phyloP scores from a whole-genome alignment of 2,329 filamentous ascomycete genomes.

The Aspergillus sp. region DNA sequence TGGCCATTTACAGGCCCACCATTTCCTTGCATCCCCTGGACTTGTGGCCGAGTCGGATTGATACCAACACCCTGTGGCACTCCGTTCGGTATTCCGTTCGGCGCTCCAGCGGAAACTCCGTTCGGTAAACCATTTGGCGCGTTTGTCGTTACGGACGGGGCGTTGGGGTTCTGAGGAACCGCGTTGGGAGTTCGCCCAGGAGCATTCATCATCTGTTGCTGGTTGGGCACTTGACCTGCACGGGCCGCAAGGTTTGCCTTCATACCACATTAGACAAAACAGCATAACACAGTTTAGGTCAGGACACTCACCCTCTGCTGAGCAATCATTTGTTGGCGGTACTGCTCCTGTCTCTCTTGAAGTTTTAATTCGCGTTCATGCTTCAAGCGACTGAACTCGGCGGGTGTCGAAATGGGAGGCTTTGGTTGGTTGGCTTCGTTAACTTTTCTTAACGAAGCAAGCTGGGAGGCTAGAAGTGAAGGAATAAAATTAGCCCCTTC shows the following conservation, averaged over 20 bases:
- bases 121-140: conserved; percentile 47
- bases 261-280: conserved; percentile 13
- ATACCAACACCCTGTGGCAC: conserved; percentile 39
- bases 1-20: conserved; percentile 48
- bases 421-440: conserved; percentile 66
- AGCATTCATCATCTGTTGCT: conserved; percentile 38
- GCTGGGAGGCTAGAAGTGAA: conserved; percentile 55
- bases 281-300: neutral
- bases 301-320: conserved; percentile 49
- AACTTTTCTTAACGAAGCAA: conserved; percentile 78
- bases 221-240: conserved; percentile 42
- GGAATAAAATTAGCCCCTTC: conserved; percentile 7
- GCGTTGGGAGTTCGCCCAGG: conserved; percentile 42
- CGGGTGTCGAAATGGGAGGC: conserved; percentile 68
- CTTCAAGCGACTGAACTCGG: conserved; percentile 86
- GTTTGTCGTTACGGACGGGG: conserved; percentile 39
- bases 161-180: conserved; percentile 35
- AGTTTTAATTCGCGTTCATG: conserved; percentile 77
- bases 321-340: conserved; percentile 63
- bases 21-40: conserved; percentile 42
- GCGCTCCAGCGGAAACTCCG: conserved; percentile 51
- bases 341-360: conserved; percentile 57
- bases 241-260: conserved; percentile 45
- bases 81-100: conserved; percentile 44
- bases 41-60: conserved; percentile 40